Base-by-base conservation (phyloP, 129 eudicot species). In the Flaveria ramosissima region DNA sequence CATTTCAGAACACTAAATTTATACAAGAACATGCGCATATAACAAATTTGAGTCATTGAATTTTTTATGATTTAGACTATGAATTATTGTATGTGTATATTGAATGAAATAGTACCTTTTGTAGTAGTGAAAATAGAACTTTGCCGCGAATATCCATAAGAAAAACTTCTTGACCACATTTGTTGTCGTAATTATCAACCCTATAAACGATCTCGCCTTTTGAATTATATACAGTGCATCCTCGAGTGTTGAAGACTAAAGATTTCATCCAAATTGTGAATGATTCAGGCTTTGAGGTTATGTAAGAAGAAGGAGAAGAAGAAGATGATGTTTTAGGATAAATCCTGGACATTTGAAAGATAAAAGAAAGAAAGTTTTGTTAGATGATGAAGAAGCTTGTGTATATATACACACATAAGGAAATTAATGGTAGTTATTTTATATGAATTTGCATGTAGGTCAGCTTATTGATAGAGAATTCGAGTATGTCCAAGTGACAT, bases 191-290 rank as follows among this genome's bases (percentile, higher is more conserved):
- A 50, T 90, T 90, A 83, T 90, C 93, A 10, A 90, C 84, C 9
- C 96, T 80, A 67, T 83, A 90, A 36, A 84, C 72, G 5, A 90
- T 81, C 30, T 81, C 78, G 16, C 93, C 93, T 17, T 78, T 76
- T 0, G 93, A 86, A 41, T 88, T 75, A 43, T 82, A 90, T 11
- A 86, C 90, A 1, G 91, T 85, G 80, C 96, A 90, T 41, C 96
- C 96, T 46, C 81, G 83, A 47, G 89, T 85, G 68, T 85, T 81
- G 75, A 84, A 80, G 2, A 90, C 85, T n/a, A 90, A 88, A 14
- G 93, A 88, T 78, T 90, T 90, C 91, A 88, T 86, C 96, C 93
- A 90, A 20, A 88, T 75, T 14, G 93, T 90, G 76, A 88, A 90
- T 32, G 77, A 56, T 81, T 84, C 84, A 24, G 77, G 82, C 57